These are phyloP conservation scores for Brassica juncea DNA, from an alignment of 345 rosid genomes.

Conservation along the genomic window DNA sequence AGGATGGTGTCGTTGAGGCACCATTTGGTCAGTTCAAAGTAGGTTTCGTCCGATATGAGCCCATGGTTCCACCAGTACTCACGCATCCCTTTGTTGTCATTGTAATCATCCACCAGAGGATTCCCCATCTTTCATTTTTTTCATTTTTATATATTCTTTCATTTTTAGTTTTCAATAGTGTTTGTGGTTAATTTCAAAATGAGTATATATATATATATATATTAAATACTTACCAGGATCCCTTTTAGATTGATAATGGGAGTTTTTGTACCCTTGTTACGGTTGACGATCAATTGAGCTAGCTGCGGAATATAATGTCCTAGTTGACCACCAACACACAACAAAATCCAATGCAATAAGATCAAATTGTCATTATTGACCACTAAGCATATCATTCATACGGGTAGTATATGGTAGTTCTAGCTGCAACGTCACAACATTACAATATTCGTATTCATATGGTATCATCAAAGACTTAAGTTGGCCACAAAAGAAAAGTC, in stretches of 20 bases:
- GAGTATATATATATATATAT: not conserved
- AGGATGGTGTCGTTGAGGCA: slow-evolving; percentile 43
- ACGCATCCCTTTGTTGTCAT: slow-evolving; percentile 39
- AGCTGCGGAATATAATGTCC: slow-evolving; percentile 90
- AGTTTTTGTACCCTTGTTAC: slow-evolving; percentile 52
- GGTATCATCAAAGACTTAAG: slow-evolving; percentile 5
- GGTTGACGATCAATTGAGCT: slow-evolving; percentile 53
- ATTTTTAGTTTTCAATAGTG: not conserved
- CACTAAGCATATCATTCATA: slow-evolving; percentile 5
- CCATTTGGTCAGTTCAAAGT: slow-evolving; percentile 36
- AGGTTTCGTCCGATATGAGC: slow-evolving; percentile 35
- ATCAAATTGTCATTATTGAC: slow-evolving; percentile 2
- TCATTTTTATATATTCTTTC: not conserved
- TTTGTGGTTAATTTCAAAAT: not conserved
- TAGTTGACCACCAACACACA: slow-evolving; percentile 20
- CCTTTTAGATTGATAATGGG: slow-evolving; percentile 70
- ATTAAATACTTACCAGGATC: slow-evolving; percentile 53
- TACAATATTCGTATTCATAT: slow-evolving; percentile 13
- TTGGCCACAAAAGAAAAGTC: slow-evolving; percentile 29
- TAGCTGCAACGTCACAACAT: slow-evolving; percentile 21
- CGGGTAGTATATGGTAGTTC: slow-evolving; percentile 14
- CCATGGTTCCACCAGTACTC: slow-evolving; percentile 41
- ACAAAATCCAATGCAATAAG: slow-evolving; percentile 1
- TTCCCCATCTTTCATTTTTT: slow-evolving; percentile 27
- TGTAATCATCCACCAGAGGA: slow-evolving; percentile 30